Evolutionary conservation across 345 rosid species (phyloP).

Genomic region (Mercurialis annua): DNA sequence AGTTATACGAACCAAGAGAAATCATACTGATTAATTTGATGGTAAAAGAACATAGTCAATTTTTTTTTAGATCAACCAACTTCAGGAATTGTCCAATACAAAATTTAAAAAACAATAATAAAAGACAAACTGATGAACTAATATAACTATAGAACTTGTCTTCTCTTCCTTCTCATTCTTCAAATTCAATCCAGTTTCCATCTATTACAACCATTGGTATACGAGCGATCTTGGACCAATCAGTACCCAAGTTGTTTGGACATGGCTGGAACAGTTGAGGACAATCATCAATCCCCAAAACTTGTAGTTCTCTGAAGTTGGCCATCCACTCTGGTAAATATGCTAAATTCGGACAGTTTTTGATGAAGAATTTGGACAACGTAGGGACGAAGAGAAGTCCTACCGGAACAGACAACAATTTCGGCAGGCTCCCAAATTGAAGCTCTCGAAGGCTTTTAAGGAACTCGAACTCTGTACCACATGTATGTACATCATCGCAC

Average conservation of each 20-base stretch:
- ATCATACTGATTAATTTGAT: no score
- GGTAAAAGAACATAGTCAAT: no score
- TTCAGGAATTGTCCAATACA: no score
- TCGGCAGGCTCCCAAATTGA: neutral
- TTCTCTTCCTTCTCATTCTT: no score
- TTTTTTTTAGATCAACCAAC: no score
- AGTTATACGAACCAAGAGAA: no score
- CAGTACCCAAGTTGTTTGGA: neutral
- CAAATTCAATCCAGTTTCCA: neutral
- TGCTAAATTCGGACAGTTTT: neutral
- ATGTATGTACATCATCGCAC: neutral
- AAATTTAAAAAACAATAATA: no score
- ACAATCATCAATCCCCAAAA: neutral
- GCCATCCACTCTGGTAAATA: slow-evolving; percentile 13
- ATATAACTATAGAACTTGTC: no score
- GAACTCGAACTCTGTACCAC: neutral
- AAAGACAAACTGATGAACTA: no score
- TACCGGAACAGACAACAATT: slow-evolving; percentile 8
- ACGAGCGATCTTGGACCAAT: slow-evolving; percentile 18
- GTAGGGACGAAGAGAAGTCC: slow-evolving; percentile 2
- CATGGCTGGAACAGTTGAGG: neutral
- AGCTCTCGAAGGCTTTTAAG: neutral
- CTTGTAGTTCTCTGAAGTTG: slow-evolving; percentile 5
- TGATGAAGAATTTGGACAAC: neutral
- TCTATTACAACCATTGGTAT: neutral